These are phyloP conservation scores for Phytophthora melonis DNA, from an alignment of 352 stramenopile genomes.

Conservation along the genomic window DNA sequence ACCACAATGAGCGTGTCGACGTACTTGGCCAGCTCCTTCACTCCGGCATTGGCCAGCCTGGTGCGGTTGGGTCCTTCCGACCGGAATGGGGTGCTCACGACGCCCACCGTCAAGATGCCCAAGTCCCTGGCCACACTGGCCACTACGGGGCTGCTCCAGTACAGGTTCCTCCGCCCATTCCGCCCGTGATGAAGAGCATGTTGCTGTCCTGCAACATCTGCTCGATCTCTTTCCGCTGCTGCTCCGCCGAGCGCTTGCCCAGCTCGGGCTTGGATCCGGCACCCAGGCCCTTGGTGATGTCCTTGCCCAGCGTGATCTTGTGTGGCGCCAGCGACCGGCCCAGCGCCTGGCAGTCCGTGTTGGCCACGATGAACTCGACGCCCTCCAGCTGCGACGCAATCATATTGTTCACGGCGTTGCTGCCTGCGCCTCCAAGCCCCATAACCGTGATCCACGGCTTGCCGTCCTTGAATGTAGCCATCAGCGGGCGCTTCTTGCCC, in stretches of 20 bases:
- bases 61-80: slow-evolving; percentile 96
- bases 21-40: slow-evolving; percentile 92
- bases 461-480: slow-evolving; percentile 78
- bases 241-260: slow-evolving; percentile 83
- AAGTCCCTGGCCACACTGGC: slow-evolving; percentile 93
- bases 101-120: slow-evolving; percentile 95
- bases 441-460: slow-evolving; percentile 90
- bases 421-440: slow-evolving; percentile 81
- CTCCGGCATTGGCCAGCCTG: slow-evolving; percentile 92
- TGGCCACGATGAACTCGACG: slow-evolving; percentile 96
- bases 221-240: slow-evolving; percentile 92
- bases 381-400: slow-evolving; percentile 89
- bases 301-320: slow-evolving; percentile 87
- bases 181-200: slow-evolving; percentile 97
- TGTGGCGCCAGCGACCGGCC: slow-evolving; percentile 78
- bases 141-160: slow-evolving; percentile 94
- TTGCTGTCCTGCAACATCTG: slow-evolving; percentile 92
- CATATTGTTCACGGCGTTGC: slow-evolving; percentile 93
- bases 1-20: slow-evolving; percentile 98
- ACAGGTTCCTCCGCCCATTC: slow-evolving; percentile 95
- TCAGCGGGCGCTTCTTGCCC: slow-evolving; percentile 51
- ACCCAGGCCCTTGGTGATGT: slow-evolving; percentile 86
- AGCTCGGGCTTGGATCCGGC: slow-evolving; percentile 86
- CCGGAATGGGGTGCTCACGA: slow-evolving; percentile 97
- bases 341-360: slow-evolving; percentile 95